Evolutionary conservation across 257 asterid genomes (phyloP), one percentile per base, ranked within the genome.

Genomic region (Scutellaria barbata): DNA sequence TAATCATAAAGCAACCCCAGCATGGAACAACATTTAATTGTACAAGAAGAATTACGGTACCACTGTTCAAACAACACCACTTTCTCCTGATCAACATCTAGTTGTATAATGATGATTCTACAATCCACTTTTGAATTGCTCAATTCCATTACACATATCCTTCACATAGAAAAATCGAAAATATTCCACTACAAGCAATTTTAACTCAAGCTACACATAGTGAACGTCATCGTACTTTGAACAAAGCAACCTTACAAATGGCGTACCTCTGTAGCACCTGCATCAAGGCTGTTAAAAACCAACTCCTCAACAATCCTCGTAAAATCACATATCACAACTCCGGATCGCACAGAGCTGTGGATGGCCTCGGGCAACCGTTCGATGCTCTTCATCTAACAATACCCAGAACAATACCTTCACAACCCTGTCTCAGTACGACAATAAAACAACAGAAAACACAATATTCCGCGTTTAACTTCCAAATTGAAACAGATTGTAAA

Each of bases 241-340:
- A 61, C 5, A 20, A 41, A 22, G 72, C 45, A 43, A 69, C 71
- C 10, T 1, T 0, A 8, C 17, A 9, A 30, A 63, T 5, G 53
- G 52, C 12, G 66, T 77, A 90, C 98, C 95, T 89, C 85, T 18
- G 90, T 85, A 48, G 98, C 95, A 17, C 96, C 97, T 0, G 98
- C 91, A 66, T 93, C 97, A 6, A 93, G 85, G 79, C 96, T 86
- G 79, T 93, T 93, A 64, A 83, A 87, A 65, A 93, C 84, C 75
- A 93, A 81, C 85, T 93, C 97, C 76, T 93, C 98, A 61, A 93
- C 89, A 71, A 93, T 84, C 89, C 96, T 82, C 30, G 94, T 73
- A 78, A 87, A 80, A 79, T 93, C 98, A 80, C 81, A 75, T 63
- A 93, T 70, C 60, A 93, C 84, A 61, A 83, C 74, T 55, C 95